Evolutionary conservation across 2,329 filamentous ascomycete species (phyloP).

Genomic region (Ascochyta clinopodiicola): DNA sequence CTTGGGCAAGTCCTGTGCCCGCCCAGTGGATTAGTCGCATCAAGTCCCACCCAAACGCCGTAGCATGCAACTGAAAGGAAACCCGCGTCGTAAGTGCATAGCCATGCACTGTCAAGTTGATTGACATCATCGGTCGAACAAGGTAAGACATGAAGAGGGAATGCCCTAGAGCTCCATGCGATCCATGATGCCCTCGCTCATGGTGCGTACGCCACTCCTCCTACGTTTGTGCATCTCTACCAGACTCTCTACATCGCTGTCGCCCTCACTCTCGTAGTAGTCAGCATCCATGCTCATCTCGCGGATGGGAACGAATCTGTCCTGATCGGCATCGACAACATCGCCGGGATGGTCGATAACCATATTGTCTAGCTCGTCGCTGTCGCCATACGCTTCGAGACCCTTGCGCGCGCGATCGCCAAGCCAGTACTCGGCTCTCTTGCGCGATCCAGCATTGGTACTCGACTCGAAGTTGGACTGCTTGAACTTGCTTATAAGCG

Average conservation of each 20-base stretch:
- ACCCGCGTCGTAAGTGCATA: conserved; percentile 7
- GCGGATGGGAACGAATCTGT: conserved; percentile 44
- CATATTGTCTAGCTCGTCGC: conserved; percentile 53
- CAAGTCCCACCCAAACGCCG: conserved; percentile 5
- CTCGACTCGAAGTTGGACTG: conserved; percentile 56
- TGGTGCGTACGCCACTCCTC: conserved; percentile 56
- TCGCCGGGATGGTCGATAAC: conserved; percentile 49
- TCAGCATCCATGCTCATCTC: conserved; percentile 43
- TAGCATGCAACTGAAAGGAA: conserved; percentile 10
- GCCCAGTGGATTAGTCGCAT: conserved; percentile 10
- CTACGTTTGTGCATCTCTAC: conserved; percentile 43
- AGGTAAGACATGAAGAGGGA: neutral
- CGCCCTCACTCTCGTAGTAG: conserved; percentile 40
- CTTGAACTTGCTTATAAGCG: conserved; percentile 47
- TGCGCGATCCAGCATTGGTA: conserved; percentile 67
- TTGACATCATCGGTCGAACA: conserved; percentile 4
- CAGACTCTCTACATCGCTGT: conserved; percentile 45
- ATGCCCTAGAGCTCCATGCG: conserved; percentile 57
- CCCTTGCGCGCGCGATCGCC: conserved; percentile 66
- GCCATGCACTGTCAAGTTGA: conserved; percentile 15
- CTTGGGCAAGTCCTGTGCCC: conserved; percentile 10
- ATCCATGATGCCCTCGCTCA: conserved; percentile 62
- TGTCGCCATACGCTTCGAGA: conserved; percentile 52
- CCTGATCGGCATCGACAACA: conserved; percentile 47
- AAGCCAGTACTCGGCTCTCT: conserved; percentile 88